phyloP scores from a whole-genome alignment of 1,284 basidiomycete genomes.

The Cryptococcus sp. region DNA sequence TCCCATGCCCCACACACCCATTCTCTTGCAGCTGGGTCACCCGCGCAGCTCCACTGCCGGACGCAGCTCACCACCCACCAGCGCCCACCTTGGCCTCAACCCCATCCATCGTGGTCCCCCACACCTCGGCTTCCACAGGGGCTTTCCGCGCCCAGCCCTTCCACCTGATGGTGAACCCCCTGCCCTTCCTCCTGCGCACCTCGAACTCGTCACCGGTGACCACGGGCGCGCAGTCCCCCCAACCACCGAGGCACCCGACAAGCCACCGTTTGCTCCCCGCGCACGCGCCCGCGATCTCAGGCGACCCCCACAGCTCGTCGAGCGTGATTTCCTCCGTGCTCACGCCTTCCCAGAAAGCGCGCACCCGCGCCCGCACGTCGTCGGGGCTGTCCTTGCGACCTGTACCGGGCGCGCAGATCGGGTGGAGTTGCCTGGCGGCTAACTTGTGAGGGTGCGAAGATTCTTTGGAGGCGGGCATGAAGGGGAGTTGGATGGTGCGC shows the following conservation, averaged over 20 bases:
- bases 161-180: conserved; percentile 31
- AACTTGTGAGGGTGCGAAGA: conserved; percentile 49
- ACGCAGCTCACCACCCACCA: too few relatives aligned
- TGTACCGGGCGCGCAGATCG: conserved; percentile 26
- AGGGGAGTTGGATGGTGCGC: conserved; percentile 45
- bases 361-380: conserved; percentile 58
- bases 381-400: conserved; percentile 48
- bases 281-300: conserved; percentile 59
- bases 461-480: conserved; percentile 42
- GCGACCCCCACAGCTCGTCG: conserved; percentile 68
- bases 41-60: too few relatives aligned
- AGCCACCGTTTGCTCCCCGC: conserved; percentile 56
- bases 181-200: conserved; percentile 21
- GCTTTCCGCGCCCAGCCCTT: conserved; percentile 13
- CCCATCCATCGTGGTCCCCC: conserved; percentile 5
- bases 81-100: neutral
- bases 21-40: too few relatives aligned
- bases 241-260: conserved; percentile 45
- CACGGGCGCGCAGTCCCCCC: conserved; percentile 38
- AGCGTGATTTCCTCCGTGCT: conserved; percentile 54
- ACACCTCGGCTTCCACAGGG: neutral
- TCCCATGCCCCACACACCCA: too few relatives aligned
- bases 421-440: conserved; percentile 56
- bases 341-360: conserved; percentile 57
- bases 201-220: conserved; percentile 21